phyloP scores from a whole-genome alignment of 2,329 filamentous ascomycete species.

The Epichloe festucae region DNA sequence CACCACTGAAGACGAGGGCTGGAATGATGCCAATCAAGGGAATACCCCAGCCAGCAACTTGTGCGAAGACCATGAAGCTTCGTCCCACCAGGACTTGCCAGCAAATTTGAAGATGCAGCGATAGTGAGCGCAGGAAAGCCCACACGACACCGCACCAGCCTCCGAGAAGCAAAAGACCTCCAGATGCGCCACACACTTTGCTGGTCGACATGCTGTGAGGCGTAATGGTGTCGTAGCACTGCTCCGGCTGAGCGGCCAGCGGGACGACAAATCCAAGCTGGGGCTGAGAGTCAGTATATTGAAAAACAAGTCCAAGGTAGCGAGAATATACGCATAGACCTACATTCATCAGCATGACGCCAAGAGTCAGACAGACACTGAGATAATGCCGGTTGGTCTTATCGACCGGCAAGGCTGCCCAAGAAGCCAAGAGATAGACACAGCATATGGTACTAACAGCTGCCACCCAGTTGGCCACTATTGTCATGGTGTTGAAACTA shows the following conservation, averaged over 20 bases:
- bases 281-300: slow-evolving; percentile 9
- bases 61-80: slow-evolving; percentile 77
- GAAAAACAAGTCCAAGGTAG: background rate
- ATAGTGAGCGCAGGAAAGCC: slow-evolving; percentile 81
- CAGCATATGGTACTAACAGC: slow-evolving; percentile 60
- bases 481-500: slow-evolving; percentile 45
- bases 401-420: slow-evolving; percentile 66
- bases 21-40: slow-evolving; percentile 62
- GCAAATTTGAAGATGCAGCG: slow-evolving; percentile 92
- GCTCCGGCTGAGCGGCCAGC: slow-evolving; percentile 59
- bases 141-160: slow-evolving; percentile 78
- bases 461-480: slow-evolving; percentile 70
- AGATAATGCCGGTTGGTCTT: slow-evolving; percentile 89
- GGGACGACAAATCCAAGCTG: slow-evolving; percentile 87
- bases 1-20: slow-evolving; percentile 73
- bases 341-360: slow-evolving; percentile 67
- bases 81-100: slow-evolving; percentile 87
- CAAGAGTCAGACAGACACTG: slow-evolving; percentile 71
- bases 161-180: slow-evolving; percentile 72
- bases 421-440: slow-evolving; percentile 66
- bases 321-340: slow-evolving; percentile 18
- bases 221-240: slow-evolving; percentile 84
- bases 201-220: slow-evolving; percentile 83
- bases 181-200: slow-evolving; percentile 74
- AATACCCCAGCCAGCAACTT: slow-evolving; percentile 72